These are phyloP conservation scores for Ceratobasidium papillatum DNA, from an alignment of 1,284 basidiomycete species.

Conservation along the genomic window DNA sequence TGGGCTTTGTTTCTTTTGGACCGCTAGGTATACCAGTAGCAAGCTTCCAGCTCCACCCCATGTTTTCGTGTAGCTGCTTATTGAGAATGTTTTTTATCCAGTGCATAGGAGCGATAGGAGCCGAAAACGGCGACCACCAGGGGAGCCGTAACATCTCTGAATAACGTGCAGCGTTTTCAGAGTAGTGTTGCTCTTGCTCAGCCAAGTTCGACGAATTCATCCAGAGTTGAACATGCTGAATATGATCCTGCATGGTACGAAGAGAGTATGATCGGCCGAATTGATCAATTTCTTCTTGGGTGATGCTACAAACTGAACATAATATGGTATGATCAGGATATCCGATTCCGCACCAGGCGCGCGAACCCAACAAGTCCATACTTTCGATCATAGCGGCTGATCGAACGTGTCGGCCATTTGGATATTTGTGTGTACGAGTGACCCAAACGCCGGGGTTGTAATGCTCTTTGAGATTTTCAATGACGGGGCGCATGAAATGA, in stretches of 20 bases:
- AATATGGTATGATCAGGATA: background rate
- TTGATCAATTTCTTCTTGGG: background rate
- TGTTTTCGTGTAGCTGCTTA: slow-evolving; percentile 7
- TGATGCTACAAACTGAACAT: background rate
- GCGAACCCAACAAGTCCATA: background rate
- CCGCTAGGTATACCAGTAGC: background rate
- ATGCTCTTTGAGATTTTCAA: slow-evolving; percentile 49
- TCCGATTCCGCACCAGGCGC: background rate
- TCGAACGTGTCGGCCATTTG: background rate
- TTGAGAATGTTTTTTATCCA: slow-evolving; percentile 3
- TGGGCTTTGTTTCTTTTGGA: background rate
- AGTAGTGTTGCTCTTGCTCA: background rate
- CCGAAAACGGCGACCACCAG: background rate
- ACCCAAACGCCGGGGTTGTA: slow-evolving; percentile 51
- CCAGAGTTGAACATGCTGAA: background rate
- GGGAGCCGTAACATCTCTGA: background rate
- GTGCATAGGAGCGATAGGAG: background rate
- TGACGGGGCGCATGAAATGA: slow-evolving; percentile 49
- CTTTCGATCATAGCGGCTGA: background rate
- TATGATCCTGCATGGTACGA: background rate
- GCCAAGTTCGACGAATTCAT: background rate
- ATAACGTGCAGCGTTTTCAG: background rate
- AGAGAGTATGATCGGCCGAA: background rate
- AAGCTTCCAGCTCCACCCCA: background rate
- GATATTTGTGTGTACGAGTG: slow-evolving; percentile 30